Conservation (phyloP, 1,284 basidiomycete species). For the Melanopsichium pennsylvanicum region DNA sequence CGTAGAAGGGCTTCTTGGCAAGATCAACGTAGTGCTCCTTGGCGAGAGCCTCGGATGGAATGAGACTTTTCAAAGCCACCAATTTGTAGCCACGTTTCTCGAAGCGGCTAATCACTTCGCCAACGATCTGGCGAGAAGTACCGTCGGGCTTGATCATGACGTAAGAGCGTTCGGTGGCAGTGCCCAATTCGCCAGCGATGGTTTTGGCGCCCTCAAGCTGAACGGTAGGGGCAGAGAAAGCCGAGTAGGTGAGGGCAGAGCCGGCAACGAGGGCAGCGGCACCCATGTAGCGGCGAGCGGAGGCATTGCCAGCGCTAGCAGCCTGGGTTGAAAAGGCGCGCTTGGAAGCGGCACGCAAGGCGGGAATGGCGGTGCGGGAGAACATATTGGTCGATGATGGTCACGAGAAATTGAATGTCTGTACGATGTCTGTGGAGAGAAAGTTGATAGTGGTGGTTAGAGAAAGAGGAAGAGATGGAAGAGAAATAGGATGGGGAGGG, state of each 20-base stretch:
- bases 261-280: constrained; percentile 46
- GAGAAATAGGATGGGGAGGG: no score
- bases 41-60: constrained; percentile 48
- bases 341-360: constrained; percentile 40
- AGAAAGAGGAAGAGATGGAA: no score
- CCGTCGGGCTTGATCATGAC: constrained; percentile 68
- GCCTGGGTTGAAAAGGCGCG: constrained; percentile 51
- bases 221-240: constrained; percentile 29
- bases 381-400: constrained; percentile 25
- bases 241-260: constrained; percentile 39
- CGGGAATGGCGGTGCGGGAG: constrained; percentile 40
- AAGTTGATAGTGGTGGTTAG: no score
- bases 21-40: constrained; percentile 62
- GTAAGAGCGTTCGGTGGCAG: constrained; percentile 67
- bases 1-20: constrained; percentile 57
- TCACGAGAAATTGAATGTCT: no score
- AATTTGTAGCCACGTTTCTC: constrained; percentile 54
- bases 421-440: no score
- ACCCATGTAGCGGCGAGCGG: constrained; percentile 39
- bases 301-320: constrained; percentile 22
- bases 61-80: constrained; percentile 23
- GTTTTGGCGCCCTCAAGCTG: constrained; percentile 67
- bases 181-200: constrained; percentile 68
- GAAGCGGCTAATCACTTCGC: constrained; percentile 59
- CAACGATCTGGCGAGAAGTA: constrained; percentile 57